These are phyloP conservation scores for Ustilago loliicola DNA, from an alignment of 1,284 basidiomycete genomes.

Conservation along the genomic window DNA sequence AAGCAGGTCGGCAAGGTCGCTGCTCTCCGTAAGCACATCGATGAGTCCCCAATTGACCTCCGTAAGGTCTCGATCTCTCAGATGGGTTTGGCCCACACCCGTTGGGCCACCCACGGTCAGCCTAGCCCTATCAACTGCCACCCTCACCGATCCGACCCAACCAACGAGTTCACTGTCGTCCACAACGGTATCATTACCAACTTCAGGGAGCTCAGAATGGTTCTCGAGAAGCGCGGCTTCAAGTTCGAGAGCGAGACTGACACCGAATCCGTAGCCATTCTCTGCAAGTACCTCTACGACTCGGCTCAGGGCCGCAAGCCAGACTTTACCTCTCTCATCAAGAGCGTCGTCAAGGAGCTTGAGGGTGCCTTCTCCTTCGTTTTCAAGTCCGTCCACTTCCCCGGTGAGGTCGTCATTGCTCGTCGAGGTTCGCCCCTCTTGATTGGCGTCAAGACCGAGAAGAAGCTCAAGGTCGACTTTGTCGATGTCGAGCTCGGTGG, in stretches of 20 bases:
- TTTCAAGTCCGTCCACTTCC: slow-evolving; percentile 97
- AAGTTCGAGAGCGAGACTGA: slow-evolving; percentile 96
- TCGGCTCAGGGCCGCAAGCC: slow-evolving; percentile 88
- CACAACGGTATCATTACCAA: slow-evolving; percentile 99
- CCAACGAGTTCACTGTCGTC: slow-evolving; percentile 88
- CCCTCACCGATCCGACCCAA: slow-evolving; percentile 88
- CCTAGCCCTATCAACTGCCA: slow-evolving; percentile 89
- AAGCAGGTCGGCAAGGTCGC: slow-evolving; percentile 99
- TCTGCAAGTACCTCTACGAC: slow-evolving; percentile 97
- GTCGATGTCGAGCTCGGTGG: slow-evolving; percentile 86
- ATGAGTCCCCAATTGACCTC: slow-evolving; percentile 81
- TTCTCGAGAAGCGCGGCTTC: slow-evolving; percentile 96
- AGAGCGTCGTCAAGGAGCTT: slow-evolving; percentile 96
- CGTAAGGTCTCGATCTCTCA: slow-evolving; percentile 86
- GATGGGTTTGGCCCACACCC: slow-evolving; percentile 98
- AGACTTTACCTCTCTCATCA: slow-evolving; percentile 91
- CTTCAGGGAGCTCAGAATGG: slow-evolving; percentile 86
- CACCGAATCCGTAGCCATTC: slow-evolving; percentile 95
- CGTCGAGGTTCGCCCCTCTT: slow-evolving; percentile 96
- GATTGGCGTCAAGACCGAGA: slow-evolving; percentile 99
- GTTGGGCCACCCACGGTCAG: slow-evolving; percentile 99
- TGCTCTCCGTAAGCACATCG: slow-evolving; percentile 91
- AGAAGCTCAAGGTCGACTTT: slow-evolving; percentile 99
- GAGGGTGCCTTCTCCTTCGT: slow-evolving; percentile 99
- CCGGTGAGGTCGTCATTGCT: slow-evolving; percentile 94